Base-by-base conservation (phyloP, 2,329 filamentous ascomycete genomes). In the Phyllosticta paracitricarpa region DNA sequence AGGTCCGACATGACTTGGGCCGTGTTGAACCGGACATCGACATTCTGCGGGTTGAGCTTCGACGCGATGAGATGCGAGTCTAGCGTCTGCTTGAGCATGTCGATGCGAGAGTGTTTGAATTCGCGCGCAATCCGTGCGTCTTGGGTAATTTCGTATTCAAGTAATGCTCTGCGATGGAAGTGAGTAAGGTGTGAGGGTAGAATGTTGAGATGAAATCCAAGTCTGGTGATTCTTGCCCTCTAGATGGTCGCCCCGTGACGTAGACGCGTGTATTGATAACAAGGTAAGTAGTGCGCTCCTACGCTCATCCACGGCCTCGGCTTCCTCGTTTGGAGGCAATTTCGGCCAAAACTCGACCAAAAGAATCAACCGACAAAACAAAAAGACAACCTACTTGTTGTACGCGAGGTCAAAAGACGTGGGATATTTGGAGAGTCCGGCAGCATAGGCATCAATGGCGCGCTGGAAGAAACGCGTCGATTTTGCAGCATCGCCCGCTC, bases 21-120 rank as follows among this genome's bases (percentile, higher is more conserved):
- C 5, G 84, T 86, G 69, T 90, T 91, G 76, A 89, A 91, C 8
- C 88, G 75, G 4, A 84, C 79, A 71, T 91, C 86, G 1, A 85
- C 77, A 69, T 89, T 88, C 51, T 84, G 79, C 56, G 81, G 78
- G 24, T 85, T 80, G 30, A 89, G 71, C 1, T 71, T 72, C 28
- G 87, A 73, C 3, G 87, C 86, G 68, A 82, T 79, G 61, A 80
- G 80, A 70, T 89, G 87, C 2, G 86, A 87, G 26, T 79, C 76
- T 25, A 90, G 72, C 0, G 87, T 83, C 62, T 82, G 78, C 51
- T 81, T 76, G 24, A 90, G 72, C 25, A 85, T 76, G n/a, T 82
- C 78, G 2, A 80, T 68, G 12, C 81, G 72, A 22, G 81, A 76
- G 2, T 77, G 75, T 0, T 81, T 79, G n/a, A 89, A 73, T 63